Evolutionary conservation across 2,329 filamentous ascomycete genomes (phyloP), one percentile per base, ranked within the genome.

Genomic region (Scedosporium aurantiacum): DNA sequence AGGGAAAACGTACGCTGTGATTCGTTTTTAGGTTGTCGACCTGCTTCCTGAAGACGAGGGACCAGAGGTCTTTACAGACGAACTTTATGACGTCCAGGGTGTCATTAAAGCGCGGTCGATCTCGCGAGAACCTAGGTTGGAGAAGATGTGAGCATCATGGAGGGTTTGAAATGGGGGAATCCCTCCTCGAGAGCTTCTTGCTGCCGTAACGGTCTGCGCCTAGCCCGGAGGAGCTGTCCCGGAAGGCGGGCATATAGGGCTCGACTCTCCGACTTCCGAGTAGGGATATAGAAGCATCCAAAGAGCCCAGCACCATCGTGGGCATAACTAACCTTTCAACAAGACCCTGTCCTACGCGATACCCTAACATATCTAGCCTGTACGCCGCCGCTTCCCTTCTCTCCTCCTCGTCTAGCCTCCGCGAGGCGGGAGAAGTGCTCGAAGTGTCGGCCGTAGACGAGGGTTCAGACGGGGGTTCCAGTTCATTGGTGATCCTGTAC

Each of bases 11-110:
- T 77, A 91, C 88, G 68, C 94, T 81, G 72, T 99, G 94, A 71
- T 99, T 99, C 7, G 94, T 99, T 76, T 99, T 99, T 56, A 99
- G 81, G 72, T 99, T 99, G 75, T 99, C 94, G 70, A 99, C 90
- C 73, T 97, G 95, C 76, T 99, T 99, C 71, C 90, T 83, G 74
- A 97, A 99, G 16, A 97, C 84, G 21, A 97, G 80, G 40, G 86
- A 91, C 94, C 94, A 99, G 54, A 99, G 81, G 73, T 99, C 94
- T 78, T 99, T 99, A 83, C 94, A 99, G 58, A 99, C 80, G 70
- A 99, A 97, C 73, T 99, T 99, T 72, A 99, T 99, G 58, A 92
- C 89, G 71, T 97, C 94, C 50, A 99, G 84, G 3, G 92, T 92
- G 68, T 96, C 91, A 64, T 88, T 90, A 71, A 97, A 95, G 57